Evolutionary conservation across 1,284 basidiomycete genomes (phyloP).

Genomic region (Erythrobasidium hasegawianum): DNA sequence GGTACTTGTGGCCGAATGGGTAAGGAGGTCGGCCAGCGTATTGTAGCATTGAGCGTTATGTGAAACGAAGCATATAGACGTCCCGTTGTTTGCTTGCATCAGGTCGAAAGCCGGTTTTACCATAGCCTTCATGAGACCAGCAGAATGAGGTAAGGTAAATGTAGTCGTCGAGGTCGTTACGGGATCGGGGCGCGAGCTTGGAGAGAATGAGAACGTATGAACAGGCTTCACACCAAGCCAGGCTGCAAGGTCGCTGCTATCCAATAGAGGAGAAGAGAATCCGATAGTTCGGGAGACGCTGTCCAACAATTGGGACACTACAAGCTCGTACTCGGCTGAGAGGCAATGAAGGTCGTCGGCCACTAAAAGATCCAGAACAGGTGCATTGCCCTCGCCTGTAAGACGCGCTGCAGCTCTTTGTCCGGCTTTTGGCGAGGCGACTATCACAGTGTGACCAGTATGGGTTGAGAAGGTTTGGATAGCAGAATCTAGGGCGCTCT

Average conservation of each 20-base stretch:
- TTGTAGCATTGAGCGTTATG: conserved; percentile 71
- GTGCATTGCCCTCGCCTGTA: neutral
- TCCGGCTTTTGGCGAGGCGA: neutral
- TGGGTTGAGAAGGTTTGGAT: neutral
- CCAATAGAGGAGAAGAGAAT: conserved; percentile 70
- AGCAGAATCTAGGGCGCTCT: neutral
- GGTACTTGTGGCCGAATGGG: conserved; percentile 74
- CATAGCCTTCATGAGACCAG: conserved; percentile 85
- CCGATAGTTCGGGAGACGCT: conserved; percentile 72
- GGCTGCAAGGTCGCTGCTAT: conserved; percentile 70
- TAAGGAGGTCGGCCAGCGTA: conserved; percentile 79
- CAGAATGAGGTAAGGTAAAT: conserved; percentile 82
- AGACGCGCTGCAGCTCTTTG: neutral
- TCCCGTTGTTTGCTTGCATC: conserved; percentile 53
- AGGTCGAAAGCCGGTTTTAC: conserved; percentile 77
- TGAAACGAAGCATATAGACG: conserved; percentile 82
- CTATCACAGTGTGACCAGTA: neutral
- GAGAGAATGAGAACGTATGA: conserved; percentile 69
- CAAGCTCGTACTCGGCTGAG: conserved; percentile 76
- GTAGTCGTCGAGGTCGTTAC: conserved; percentile 67
- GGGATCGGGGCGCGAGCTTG: conserved; percentile 76
- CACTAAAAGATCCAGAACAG: conserved; percentile 63
- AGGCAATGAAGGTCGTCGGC: conserved; percentile 85
- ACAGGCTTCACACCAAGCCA: conserved; percentile 74
- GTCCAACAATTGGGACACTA: conserved; percentile 63